phyloP scores from a whole-genome alignment of 1,284 basidiomycete genomes.

The Rhodofomes roseus region DNA sequence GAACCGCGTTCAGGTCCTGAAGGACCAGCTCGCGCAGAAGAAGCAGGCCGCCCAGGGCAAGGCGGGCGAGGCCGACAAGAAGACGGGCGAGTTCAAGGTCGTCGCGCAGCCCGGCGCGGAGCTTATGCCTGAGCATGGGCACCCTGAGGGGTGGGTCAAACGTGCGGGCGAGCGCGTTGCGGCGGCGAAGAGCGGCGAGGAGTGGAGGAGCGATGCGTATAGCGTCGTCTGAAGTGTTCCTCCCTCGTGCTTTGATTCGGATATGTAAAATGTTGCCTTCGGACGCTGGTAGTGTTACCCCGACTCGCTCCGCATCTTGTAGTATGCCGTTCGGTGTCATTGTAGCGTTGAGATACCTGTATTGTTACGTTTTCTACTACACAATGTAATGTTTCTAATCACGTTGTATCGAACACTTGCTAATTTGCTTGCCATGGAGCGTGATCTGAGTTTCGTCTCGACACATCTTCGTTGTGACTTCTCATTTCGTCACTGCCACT shows the following conservation, averaged over 20 bases:
- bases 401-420: too few species aligned
- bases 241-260: too few species aligned
- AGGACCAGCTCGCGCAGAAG: slow-evolving; percentile 59
- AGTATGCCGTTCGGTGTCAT: neutral
- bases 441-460: too few species aligned
- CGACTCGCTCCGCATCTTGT: neutral
- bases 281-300: neutral
- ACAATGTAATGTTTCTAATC: neutral
- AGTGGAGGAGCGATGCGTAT: slow-evolving; percentile 70
- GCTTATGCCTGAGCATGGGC: slow-evolving; percentile 54
- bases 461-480: too few species aligned
- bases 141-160: slow-evolving; percentile 71
- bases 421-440: too few species aligned
- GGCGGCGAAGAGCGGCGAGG: slow-evolving; percentile 43
- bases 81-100: slow-evolving; percentile 67
- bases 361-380: neutral
- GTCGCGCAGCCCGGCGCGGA: slow-evolving; percentile 60
- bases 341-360: slow-evolving; percentile 1
- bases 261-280: neutral
- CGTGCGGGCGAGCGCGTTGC: slow-evolving; percentile 55
- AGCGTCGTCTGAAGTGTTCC: neutral
- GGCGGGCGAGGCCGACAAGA: slow-evolving; percentile 40
- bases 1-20: slow-evolving; percentile 55
- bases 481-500: too few species aligned
- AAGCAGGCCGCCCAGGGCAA: slow-evolving; percentile 33